Evolutionary conservation across 2,329 filamentous ascomycete genomes (phyloP).

Genomic region (Fusarium poae): DNA sequence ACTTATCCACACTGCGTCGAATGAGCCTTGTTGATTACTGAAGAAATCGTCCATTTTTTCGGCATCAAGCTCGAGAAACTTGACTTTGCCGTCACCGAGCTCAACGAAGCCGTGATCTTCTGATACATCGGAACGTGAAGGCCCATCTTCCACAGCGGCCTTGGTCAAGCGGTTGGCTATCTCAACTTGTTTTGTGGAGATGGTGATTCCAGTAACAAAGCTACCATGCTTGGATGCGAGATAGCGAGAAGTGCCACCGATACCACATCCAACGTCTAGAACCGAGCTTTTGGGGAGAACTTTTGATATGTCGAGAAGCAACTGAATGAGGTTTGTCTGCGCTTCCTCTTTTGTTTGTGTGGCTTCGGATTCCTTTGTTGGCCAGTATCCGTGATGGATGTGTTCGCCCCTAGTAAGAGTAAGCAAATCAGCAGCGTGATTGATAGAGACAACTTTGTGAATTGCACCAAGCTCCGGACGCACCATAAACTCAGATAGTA

Average conservation of each 20-base stretch:
- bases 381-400: constrained; percentile 74
- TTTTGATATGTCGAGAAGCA: constrained; percentile 62
- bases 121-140: neutral
- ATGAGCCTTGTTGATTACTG: constrained; percentile 53
- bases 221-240: constrained; percentile 66
- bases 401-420: constrained; percentile 66
- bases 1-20: constrained; percentile 72
- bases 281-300: constrained; percentile 49
- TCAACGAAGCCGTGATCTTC: constrained; percentile 54
- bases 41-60: constrained; percentile 71
- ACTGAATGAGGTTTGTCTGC: constrained; percentile 68
- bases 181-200: constrained; percentile 70
- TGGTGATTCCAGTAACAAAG: constrained; percentile 70
- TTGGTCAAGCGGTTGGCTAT: constrained; percentile 66
- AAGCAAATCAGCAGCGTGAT: constrained; percentile 10
- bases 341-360: constrained; percentile 69
- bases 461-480: constrained; percentile 1
- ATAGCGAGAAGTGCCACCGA: constrained; percentile 70
- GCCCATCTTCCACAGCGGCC: constrained; percentile 44
- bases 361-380: constrained; percentile 58
- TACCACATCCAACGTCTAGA: constrained; percentile 71
- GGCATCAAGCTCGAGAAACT: constrained; percentile 70
- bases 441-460: neutral
- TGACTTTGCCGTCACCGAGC: constrained; percentile 62
- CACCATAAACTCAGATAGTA: constrained; percentile 73